phyloP scores from a whole-genome alignment of 2,329 filamentous ascomycete species.

The Xylogone sp. region DNA sequence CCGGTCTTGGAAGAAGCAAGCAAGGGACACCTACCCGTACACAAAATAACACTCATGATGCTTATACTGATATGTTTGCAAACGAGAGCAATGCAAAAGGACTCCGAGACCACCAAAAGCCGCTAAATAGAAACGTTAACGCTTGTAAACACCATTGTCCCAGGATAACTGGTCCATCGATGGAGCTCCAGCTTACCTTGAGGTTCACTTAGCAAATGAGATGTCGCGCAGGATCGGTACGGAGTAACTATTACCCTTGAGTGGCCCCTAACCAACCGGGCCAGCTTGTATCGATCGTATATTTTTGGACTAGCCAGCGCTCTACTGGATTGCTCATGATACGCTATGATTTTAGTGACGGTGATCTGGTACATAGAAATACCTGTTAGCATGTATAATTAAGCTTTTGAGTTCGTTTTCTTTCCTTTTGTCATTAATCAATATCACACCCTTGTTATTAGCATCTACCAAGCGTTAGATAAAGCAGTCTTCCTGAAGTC shows the following conservation, averaged over 20 bases:
- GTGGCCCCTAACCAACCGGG: too few species aligned
- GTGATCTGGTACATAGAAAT: too few species aligned
- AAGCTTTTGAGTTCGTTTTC: too few species aligned
- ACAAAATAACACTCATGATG: conserved; percentile 63
- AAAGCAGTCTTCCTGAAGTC: too few species aligned
- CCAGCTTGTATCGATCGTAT: too few species aligned
- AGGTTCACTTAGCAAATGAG: background rate
- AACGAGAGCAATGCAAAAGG: background rate
- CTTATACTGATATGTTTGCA: background rate
- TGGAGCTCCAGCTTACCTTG: background rate
- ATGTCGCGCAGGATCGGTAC: background rate
- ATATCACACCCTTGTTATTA: too few species aligned
- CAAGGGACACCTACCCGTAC: conserved; percentile 49
- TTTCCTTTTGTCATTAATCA: too few species aligned
- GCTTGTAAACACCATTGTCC: background rate
- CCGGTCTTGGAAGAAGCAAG: background rate
- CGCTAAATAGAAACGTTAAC: background rate
- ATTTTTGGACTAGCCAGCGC: too few species aligned
- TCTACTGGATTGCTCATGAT: too few species aligned
- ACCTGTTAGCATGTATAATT: too few species aligned
- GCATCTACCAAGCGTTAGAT: too few species aligned
- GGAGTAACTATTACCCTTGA: background rate
- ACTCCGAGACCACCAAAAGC: background rate
- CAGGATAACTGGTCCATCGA: background rate
- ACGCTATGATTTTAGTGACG: too few species aligned